phyloP scores from a whole-genome alignment of 768 basidiomycete genomes.

The Hypsizygus marmoreus region DNA sequence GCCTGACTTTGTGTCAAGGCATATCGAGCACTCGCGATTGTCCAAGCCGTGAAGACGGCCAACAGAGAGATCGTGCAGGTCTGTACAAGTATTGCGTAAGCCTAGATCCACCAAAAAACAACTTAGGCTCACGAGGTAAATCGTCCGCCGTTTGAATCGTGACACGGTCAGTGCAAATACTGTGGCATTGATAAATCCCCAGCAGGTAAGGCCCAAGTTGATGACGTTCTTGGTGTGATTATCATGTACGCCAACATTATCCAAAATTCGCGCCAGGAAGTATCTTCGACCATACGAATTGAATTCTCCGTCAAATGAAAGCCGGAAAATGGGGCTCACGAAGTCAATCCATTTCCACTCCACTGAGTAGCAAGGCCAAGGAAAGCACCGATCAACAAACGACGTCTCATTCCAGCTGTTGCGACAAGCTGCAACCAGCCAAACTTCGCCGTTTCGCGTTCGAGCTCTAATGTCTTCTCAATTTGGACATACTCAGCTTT shows the following conservation, averaged over 20 bases:
- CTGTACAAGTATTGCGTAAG: slow-evolving; percentile 23
- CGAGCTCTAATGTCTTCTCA: slow-evolving; percentile 53
- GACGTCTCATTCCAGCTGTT: slow-evolving; percentile 52
- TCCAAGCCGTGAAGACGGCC: slow-evolving; percentile 56
- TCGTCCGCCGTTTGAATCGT: slow-evolving; percentile 48
- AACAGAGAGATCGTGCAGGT: slow-evolving; percentile 48
- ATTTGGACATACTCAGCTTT: slow-evolving; percentile 61
- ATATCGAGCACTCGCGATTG: slow-evolving; percentile 52
- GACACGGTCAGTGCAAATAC: slow-evolving; percentile 50
- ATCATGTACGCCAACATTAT: slow-evolving; percentile 51
- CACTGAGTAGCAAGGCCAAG: slow-evolving; percentile 63
- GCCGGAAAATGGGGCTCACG: slow-evolving; percentile 32
- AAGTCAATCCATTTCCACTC: slow-evolving; percentile 64
- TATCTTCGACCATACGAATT: slow-evolving; percentile 33
- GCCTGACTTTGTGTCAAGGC: slow-evolving; percentile 39
- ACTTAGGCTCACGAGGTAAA: slow-evolving; percentile 45
- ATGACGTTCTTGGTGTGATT: slow-evolving; percentile 57
- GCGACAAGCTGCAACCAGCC: slow-evolving; percentile 49
- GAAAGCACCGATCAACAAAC: slow-evolving; percentile 49
- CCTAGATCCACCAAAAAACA: neutral
- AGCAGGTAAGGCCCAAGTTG: slow-evolving; percentile 54
- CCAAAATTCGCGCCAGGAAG: slow-evolving; percentile 56
- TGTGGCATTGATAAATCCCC: slow-evolving; percentile 58
- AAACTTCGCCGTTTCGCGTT: slow-evolving; percentile 46
- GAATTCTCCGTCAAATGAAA: neutral